Base-by-base conservation (phyloP, 169 alveolate genomes). In the Eimeria necatrix region DNA sequence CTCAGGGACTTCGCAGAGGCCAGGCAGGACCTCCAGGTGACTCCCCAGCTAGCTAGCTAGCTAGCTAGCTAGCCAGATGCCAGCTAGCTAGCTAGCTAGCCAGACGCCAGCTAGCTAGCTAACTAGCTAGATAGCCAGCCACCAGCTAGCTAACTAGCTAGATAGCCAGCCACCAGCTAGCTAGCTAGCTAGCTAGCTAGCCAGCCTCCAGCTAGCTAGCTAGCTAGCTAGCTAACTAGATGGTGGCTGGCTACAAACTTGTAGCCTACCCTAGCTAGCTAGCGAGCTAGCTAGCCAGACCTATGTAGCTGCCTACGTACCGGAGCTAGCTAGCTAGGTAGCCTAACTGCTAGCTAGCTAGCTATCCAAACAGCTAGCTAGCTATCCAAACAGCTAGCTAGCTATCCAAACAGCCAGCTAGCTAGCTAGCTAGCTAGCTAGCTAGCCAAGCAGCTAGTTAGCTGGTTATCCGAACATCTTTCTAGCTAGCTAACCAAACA, bases 141-240 rank as follows among this genome's bases (percentile, higher is more conserved):
- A 56, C n/a, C n/a, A n/a, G n/a, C n/a, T n/a, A n/a, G n/a, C n/a
- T n/a, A n/a, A n/a, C n/a, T n/a, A n/a, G n/a, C n/a, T n/a, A n/a
- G n/a, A n/a, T n/a, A n/a, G n/a, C n/a, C n/a, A n/a, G n/a, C n/a
- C n/a, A n/a, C n/a, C n/a, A n/a, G n/a, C n/a, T n/a, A n/a, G n/a
- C n/a, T n/a, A n/a, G n/a, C n/a, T n/a, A n/a, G n/a, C n/a, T n/a
- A n/a, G n/a, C n/a, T n/a, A n/a, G n/a, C n/a, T n/a, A n/a, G n/a
- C n/a, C n/a, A n/a, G n/a, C n/a, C n/a, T n/a, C 78, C 26, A 68
- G 78, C 78, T 68, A 68, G 78, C 46, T 68, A 68, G 78, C 78
- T 68, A 68, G 78, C 78, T 68, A 68, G 46, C 32, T 14, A 68
- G 78, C 32, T 22, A n/a, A 48, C 78, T 68, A 68, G 32, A n/a